Evolutionary conservation across 306 rosid genomes (phyloP).

Genomic region (Astragalus membranaceus): DNA sequence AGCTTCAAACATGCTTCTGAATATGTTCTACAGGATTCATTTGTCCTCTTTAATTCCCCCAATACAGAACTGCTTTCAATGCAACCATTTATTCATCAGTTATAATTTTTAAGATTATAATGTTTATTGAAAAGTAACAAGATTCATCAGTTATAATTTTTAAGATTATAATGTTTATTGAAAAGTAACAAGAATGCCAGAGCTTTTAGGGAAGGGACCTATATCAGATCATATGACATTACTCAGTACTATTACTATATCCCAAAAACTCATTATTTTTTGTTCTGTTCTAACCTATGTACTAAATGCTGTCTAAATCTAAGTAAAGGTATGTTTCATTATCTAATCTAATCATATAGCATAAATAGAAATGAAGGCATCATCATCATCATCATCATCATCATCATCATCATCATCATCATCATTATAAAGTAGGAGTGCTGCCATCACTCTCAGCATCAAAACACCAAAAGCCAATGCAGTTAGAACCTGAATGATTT

Average conservation of each 20-base stretch:
- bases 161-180: neutral
- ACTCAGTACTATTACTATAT: neutral
- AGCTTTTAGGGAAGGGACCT: neutral
- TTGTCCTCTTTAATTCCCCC: slow-evolving; percentile 25
- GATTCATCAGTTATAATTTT: neutral
- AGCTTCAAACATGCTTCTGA: slow-evolving; percentile 73
- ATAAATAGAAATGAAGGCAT: neutral
- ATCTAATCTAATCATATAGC: neutral
- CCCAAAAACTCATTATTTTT: neutral
- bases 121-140: neutral
- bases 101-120: neutral
- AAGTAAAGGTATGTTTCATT: neutral
- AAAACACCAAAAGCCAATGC: neutral
- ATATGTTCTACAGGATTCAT: slow-evolving; percentile 46
- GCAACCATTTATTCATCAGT: slow-evolving; percentile 5
- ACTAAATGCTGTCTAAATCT: neutral
- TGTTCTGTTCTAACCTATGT: neutral
- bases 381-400: too few relatives aligned
- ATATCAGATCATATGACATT: neutral
- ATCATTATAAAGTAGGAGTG: neutral
- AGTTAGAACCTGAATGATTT: slow-evolving; percentile 28
- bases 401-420: too few relatives aligned
- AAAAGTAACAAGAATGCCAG: neutral
- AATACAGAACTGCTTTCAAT: slow-evolving; percentile 6
- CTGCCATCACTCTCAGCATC: neutral